Base-by-base conservation (phyloP, 495 filamentous ascomycete genomes). In the Aspergillus sclerotiicarbonarius region DNA sequence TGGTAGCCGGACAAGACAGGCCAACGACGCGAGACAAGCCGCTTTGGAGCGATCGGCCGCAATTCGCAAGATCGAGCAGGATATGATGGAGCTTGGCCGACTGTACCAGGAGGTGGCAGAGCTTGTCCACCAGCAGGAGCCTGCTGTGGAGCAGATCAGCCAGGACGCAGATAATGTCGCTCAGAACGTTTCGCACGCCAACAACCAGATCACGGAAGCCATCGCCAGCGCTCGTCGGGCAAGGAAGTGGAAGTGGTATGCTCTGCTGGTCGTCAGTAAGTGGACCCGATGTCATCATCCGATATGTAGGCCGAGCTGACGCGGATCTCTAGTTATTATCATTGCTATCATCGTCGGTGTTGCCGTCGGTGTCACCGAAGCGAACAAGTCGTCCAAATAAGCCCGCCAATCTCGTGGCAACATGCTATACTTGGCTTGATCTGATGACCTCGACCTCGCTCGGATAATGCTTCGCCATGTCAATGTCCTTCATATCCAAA, bases 181-280 rank as follows among this genome's bases (percentile, higher is more conserved):
- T 50, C 81, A 82, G 45, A 88, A 98, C 68, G 80, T 98, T 52
- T 80, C 83, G 57, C 86, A 90, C 63, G 95, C 85, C 52, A 96
- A 92, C 66, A 80, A 82, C 53, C 82, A 98, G 74, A 84, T 98
- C 37, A 84, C 77, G 45, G 79, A 79, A 16, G 95, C 92, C 15
- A 87, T 96, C 48, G 76, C 76, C 32, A 95, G 88, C 59, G 92
- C 95, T n/a, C 76, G 85, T 64, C 82, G 82, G 51, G 86, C 88
- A 35, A 83, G 90, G 60, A 89, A 86, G 77, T 97, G 96, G 91
- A 98, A 98, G 89, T 98, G 94, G 94, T 93, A 90, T 67, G 96
- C 92, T 74, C 72, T 97, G 67, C 82, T 88, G 64, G 89, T 98
- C 62, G 67, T 82, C 60, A 77, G 90, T 92, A 84, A 76, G 88